Percentiles rank a stretch among this genome's conserved stretches.
Evolutionary conservation across 495 filamentous ascomycete species (phyloP).

Genomic region (Penicillium daleae): DNA sequence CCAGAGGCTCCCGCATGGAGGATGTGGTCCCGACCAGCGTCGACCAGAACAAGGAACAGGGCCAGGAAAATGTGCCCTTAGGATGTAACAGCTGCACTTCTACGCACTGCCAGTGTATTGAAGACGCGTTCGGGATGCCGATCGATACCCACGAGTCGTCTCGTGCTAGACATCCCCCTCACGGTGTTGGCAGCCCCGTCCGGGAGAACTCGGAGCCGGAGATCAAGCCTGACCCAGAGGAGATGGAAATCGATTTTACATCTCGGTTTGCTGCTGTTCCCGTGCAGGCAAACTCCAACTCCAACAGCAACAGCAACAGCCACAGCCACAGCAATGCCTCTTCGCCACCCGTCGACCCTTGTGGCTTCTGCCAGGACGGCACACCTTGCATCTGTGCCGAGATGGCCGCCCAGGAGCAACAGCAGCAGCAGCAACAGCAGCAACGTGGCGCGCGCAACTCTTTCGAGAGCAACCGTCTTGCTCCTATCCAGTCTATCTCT

Average conservation of each 20-base stretch:
- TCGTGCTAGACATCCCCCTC: conserved; percentile 39
- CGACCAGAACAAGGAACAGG: conserved; percentile 25
- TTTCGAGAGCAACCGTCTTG: conserved; percentile 51
- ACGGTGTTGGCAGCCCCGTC: conserved; percentile 34
- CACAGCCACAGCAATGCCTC: too few species aligned
- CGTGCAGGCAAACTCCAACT: conserved; percentile 25
- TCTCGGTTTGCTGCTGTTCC: conserved; percentile 60
- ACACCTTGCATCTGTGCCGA: conserved; percentile 86
- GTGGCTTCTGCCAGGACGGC: conserved; percentile 87
- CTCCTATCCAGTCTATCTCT: conserved; percentile 53
- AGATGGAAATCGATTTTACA: conserved; percentile 78
- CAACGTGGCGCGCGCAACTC: conserved; percentile 36
- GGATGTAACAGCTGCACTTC: conserved; percentile 69
- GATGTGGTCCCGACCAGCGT: conserved; percentile 18
- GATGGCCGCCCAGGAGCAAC: conserved; percentile 56
- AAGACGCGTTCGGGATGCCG: conserved; percentile 60
- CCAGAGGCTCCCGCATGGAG: conserved; percentile 32
- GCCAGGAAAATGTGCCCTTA: conserved; percentile 41
- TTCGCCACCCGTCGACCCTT: conserved; percentile 63
- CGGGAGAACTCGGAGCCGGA: conserved; percentile 42
- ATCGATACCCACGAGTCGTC: conserved; percentile 35
- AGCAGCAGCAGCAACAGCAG: conserved; percentile 49
- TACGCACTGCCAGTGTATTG: conserved; percentile 70
- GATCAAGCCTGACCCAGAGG: conserved; percentile 58
- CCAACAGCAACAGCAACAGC: too few species aligned